Conservation (phyloP, 805 yeast genomes). For the Candida hungchunana region DNA sequence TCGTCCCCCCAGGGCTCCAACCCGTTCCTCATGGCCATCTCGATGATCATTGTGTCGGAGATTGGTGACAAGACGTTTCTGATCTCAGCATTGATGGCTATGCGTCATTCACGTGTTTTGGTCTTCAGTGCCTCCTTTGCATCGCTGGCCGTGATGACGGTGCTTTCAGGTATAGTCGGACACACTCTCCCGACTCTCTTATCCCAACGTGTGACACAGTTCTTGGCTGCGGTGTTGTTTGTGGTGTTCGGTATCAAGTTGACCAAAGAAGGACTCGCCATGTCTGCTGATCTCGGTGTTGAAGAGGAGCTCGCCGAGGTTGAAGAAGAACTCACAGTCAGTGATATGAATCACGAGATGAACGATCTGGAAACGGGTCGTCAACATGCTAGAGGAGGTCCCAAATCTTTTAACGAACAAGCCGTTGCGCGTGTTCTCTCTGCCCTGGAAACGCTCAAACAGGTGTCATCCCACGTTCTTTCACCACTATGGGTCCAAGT, state of each 20-base stretch:
- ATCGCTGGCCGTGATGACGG: conserved; percentile 86
- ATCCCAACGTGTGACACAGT: conserved; percentile 74
- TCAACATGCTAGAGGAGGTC: not conserved
- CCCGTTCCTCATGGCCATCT: conserved; percentile 71
- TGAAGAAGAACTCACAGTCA: conserved; percentile 81
- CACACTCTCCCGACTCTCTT: conserved; percentile 83
- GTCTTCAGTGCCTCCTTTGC: conserved; percentile 89
- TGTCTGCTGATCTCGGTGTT: conserved; percentile 81
- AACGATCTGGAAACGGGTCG: conserved; percentile 51
- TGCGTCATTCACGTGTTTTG: conserved; percentile 78
- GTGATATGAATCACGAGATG: conserved; percentile 47
- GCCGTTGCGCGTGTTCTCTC: conserved; percentile 1
- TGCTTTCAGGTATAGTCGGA: conserved; percentile 86
- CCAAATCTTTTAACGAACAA: conserved; percentile 5
- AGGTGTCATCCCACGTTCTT: conserved; percentile 36
- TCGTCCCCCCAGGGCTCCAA: conserved; percentile 7
- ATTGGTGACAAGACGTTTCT: conserved; percentile 96
- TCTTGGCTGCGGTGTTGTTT: conserved; percentile 77
- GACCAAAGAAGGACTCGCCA: conserved; percentile 73
- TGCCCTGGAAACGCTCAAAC: conserved; percentile 14
- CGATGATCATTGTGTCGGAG: conserved; percentile 94
- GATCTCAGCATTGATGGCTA: conserved; percentile 96
- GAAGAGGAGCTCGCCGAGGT: conserved; percentile 96
- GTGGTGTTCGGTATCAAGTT: conserved; percentile 77
- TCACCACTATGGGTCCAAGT: conserved; percentile 94